These are phyloP conservation scores for Trichosporon ovoides DNA, from an alignment of 1,284 basidiomycete genomes.

Conservation along the genomic window DNA sequence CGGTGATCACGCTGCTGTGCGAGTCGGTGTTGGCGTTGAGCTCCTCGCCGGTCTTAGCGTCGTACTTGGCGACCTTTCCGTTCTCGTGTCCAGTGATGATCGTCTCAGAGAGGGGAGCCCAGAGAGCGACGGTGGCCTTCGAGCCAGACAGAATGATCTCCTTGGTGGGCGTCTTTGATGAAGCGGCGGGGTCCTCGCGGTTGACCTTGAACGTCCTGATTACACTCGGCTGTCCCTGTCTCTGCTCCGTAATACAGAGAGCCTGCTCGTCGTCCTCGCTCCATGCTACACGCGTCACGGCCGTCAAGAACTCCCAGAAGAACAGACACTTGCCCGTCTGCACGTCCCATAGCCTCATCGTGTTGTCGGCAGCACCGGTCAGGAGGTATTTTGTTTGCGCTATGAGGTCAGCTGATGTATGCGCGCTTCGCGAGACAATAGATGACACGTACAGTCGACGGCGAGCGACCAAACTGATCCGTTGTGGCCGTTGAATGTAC, in stretches of 20 bases:
- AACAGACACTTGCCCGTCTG: slow-evolving; percentile 83
- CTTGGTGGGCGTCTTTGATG: slow-evolving; percentile 58
- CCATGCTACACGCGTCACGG: slow-evolving; percentile 83
- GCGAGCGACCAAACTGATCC: slow-evolving; percentile 96
- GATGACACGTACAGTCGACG: slow-evolving; percentile 71
- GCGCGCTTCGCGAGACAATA: background rate
- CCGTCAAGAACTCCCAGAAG: slow-evolving; percentile 96
- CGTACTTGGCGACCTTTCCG: slow-evolving; percentile 87
- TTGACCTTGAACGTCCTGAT: slow-evolving; percentile 80
- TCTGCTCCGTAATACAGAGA: slow-evolving; percentile 92
- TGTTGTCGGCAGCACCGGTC: slow-evolving; percentile 82
- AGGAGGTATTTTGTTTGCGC: slow-evolving; percentile 80
- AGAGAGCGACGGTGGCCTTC: slow-evolving; percentile 92
- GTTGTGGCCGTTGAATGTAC: slow-evolving; percentile 95
- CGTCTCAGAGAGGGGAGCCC: slow-evolving; percentile 70
- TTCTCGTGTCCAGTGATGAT: slow-evolving; percentile 95
- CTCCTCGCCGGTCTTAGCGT: slow-evolving; percentile 82
- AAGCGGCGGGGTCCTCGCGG: slow-evolving; percentile 63
- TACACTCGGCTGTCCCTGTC: slow-evolving; percentile 73
- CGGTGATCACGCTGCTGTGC: slow-evolving; percentile 76
- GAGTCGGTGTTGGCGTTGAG: slow-evolving; percentile 65
- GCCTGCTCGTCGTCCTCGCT: slow-evolving; percentile 76
- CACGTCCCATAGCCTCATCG: slow-evolving; percentile 86
- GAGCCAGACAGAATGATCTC: slow-evolving; percentile 86
- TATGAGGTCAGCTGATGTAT: slow-evolving; percentile 43